These are phyloP conservation scores for Metahyphopichia silvanorum DNA, from an alignment of 805 yeast genomes.

Conservation along the genomic window DNA sequence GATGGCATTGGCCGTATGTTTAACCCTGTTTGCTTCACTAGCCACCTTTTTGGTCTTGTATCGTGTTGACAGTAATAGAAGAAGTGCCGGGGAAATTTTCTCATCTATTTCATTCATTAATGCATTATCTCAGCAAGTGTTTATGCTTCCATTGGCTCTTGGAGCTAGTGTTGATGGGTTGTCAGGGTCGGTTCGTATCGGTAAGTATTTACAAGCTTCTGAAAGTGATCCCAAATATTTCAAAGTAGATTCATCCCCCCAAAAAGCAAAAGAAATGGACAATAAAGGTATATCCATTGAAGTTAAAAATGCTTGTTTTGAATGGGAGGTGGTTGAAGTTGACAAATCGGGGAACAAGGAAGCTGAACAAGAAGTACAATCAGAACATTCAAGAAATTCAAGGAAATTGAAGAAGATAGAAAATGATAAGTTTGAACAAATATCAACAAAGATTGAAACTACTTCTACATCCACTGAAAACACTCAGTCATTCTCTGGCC, in stretches of 20 bases:
- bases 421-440: too few relatives aligned
- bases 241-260: conserved; percentile 22
- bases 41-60: conserved; percentile 43
- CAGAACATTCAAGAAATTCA: conserved; percentile 11
- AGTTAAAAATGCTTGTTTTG: conserved; percentile 20
- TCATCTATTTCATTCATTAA: conserved; percentile 40
- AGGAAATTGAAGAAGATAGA: conserved; percentile 13
- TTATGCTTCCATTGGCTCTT: conserved; percentile 42
- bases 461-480: conserved; percentile 3
- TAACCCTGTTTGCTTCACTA: conserved; percentile 44
- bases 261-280: conserved; percentile 20
- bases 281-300: conserved; percentile 16
- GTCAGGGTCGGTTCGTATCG: conserved; percentile 33
- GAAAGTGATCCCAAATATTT: conserved; percentile 37
- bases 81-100: conserved; percentile 37
- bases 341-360: too few relatives aligned
- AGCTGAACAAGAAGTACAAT: conserved; percentile 32
- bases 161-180: conserved; percentile 44
- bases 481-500: conserved; percentile 26
- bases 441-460: too few relatives aligned
- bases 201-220: conserved; percentile 20
- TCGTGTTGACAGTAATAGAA: conserved; percentile 42
- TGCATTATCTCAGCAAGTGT: conserved; percentile 42
- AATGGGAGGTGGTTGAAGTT: conserved; percentile 25
- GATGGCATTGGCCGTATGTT: conserved; percentile 42